phyloP scores from a whole-genome alignment of 2,329 filamentous ascomycete species.

The Fusarium algeriense region DNA sequence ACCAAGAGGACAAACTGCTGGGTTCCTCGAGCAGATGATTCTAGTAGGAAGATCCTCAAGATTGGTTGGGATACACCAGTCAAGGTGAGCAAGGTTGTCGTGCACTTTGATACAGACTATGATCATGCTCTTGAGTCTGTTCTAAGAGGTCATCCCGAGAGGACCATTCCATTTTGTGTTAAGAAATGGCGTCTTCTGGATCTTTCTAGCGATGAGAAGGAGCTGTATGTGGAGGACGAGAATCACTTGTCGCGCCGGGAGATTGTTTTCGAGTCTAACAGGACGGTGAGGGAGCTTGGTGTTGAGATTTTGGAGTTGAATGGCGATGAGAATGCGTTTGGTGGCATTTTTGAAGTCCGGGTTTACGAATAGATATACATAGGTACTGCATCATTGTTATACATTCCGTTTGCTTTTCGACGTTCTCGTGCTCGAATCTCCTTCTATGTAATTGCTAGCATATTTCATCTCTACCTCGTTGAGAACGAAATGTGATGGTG shows the following conservation, averaged over 20 bases:
- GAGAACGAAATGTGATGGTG: too few species aligned
- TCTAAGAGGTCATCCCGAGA: conserved; percentile 12
- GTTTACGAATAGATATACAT: neutral
- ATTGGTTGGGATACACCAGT: neutral
- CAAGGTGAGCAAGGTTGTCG: neutral
- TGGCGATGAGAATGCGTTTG: neutral
- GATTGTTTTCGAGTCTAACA: neutral
- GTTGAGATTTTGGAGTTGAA: conserved; percentile 7
- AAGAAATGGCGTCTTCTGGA: conserved; percentile 14
- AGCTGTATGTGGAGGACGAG: neutral
- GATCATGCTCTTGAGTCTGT: conserved; percentile 22
- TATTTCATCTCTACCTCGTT: neutral
- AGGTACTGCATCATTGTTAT: rapidly evolving
- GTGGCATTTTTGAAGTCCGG: conserved; percentile 8
- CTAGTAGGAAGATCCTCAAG: neutral
- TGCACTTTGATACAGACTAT: conserved; percentile 19
- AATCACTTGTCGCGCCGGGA: conserved; percentile 12
- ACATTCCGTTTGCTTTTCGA: rapidly evolving
- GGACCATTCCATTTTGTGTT: conserved; percentile 12
- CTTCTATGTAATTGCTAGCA: neutral
- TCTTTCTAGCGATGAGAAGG: neutral
- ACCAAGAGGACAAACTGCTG: conserved; percentile 24
- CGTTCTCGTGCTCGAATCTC: neutral
- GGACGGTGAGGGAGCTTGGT: neutral
- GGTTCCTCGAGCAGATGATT: neutral